Percentiles rank a stretch among this genome's conserved stretches.
These are phyloP conservation scores for Rubia tinctorum DNA, from an alignment of 305 asterid species.

Conservation along the genomic window DNA sequence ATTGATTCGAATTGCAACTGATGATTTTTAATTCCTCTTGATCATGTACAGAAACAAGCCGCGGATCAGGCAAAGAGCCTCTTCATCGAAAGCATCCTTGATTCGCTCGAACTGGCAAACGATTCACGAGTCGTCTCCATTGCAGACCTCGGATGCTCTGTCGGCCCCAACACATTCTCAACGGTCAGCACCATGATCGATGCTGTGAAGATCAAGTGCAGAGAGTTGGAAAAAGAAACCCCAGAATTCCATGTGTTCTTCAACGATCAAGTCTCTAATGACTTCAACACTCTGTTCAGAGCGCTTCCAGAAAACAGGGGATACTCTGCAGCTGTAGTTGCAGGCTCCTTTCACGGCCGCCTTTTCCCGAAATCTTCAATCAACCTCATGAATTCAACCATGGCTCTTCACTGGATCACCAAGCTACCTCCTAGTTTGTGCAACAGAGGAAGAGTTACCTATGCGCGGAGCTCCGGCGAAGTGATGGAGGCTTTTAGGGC, in stretches of 20 bases:
- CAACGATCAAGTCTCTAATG: not conserved
- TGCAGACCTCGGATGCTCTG: constrained; percentile 3
- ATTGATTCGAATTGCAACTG: too few relatives aligned
- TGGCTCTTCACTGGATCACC: constrained; percentile 8
- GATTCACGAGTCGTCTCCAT: not conserved
- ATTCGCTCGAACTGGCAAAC: not conserved
- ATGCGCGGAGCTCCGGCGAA: constrained; percentile 2
- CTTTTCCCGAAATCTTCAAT: not conserved
- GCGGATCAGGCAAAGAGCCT: not conserved
- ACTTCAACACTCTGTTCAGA: constrained; percentile 1
- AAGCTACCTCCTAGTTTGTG: constrained; percentile 13
- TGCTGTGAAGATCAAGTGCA: not conserved
- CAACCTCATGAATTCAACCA: not conserved
- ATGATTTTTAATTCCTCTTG: too few relatives aligned
- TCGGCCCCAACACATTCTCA: not conserved
- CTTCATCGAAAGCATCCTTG: not conserved
- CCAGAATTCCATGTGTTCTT: constrained; percentile 3
- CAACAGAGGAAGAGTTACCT: constrained; percentile 23
- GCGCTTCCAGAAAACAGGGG: not conserved
- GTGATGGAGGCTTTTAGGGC: constrained; percentile 3
- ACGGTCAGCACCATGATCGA: not conserved
- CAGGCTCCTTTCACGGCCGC: constrained; percentile 2
- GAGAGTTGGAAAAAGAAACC: not conserved
- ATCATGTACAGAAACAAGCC: not conserved
- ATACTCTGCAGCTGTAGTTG: not conserved